Base-by-base conservation (phyloP, 2,329 filamentous ascomycete species). In the Penicillium sp. region DNA sequence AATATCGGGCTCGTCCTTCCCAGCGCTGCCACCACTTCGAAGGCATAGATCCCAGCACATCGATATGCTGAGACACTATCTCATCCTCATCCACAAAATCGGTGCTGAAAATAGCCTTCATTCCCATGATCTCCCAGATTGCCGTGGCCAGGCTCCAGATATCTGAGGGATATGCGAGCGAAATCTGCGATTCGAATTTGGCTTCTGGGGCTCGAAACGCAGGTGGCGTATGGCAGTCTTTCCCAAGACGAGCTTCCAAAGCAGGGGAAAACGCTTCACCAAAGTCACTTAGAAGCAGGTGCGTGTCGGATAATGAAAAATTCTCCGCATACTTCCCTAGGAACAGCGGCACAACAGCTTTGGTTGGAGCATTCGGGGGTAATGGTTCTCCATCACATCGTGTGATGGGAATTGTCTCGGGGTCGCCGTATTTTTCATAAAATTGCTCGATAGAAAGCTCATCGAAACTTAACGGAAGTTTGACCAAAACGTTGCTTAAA, bases 271-370 rank as follows among this genome's bases (percentile, higher is more conserved):
- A 73, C 5, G 69, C 59, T 45, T 71, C 68, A 11, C 70, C 71
- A 62, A 73, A 75, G 57, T 75, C 72, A 55, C 57, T 62, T 1
- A 75, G 68, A 47, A 74, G 51, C 0, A 69, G 36, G 4, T 57
- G 56, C 1, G 66, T 58, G 11, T 75, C 73, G 1, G 57, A 55
- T 21, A 71, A 27, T 8, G 58, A 55, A 43, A 72, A 66, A 0
- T 69, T 52, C 40, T 70, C 56, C 6, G 66, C 66, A 5, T 59
- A 36, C 56, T 71, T 70, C 2, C 67, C 70, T 21, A 74, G 61
- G 36, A 43, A 66, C 4, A 70, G 50, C 5, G 66, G 65, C 1
- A 63, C 14, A 4, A 66, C 64, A 49, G 65, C 71, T 18, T 64
- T 61, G 5, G 55, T 4, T 32, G 72, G 71, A 43, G 61, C 58